These are phyloP conservation scores for Didymella pomorum DNA, from an alignment of 2,329 filamentous ascomycete genomes.

Conservation along the genomic window DNA sequence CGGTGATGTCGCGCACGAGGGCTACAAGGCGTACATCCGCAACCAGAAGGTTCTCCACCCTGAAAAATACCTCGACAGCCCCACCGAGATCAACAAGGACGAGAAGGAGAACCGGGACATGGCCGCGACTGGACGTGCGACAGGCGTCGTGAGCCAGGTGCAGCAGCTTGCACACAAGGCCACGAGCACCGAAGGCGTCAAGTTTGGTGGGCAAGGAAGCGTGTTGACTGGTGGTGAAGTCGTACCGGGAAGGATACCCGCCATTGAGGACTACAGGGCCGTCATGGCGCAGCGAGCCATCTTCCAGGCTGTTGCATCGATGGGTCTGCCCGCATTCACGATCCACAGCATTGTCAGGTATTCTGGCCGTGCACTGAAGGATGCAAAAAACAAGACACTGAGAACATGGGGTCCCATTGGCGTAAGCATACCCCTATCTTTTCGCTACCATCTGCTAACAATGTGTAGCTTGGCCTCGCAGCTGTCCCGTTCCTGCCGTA, in stretches of 20 bases:
- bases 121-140: conserved; percentile 44
- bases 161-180: conserved; percentile 38
- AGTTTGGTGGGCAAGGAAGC: conserved; percentile 29
- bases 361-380: conserved; percentile 84
- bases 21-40: conserved; percentile 90
- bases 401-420: conserved; percentile 92
- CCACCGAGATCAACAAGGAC: conserved; percentile 18
- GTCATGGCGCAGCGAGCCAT: conserved; percentile 91
- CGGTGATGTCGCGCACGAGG: conserved; percentile 90
- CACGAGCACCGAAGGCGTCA: conserved; percentile 33
- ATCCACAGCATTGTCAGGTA: conserved; percentile 94
- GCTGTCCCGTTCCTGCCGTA: conserved; percentile 82
- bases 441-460: conserved; percentile 14
- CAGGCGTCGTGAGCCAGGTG: conserved; percentile 26
- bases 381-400: conserved; percentile 75
- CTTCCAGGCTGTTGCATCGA: conserved; percentile 89
- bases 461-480: conserved; percentile 63
- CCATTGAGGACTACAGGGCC: conserved; percentile 87
- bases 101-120: conserved; percentile 47
- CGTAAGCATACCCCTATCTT: conserved; percentile 60
- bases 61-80: conserved; percentile 52
- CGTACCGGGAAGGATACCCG: conserved; percentile 62
- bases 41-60: conserved; percentile 82
- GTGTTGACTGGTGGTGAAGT: conserved; percentile 35
- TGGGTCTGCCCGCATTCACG: conserved; percentile 92